Conservation (phyloP, 1,284 basidiomycete genomes). For the Ganoderma leucocontextum region DNA sequence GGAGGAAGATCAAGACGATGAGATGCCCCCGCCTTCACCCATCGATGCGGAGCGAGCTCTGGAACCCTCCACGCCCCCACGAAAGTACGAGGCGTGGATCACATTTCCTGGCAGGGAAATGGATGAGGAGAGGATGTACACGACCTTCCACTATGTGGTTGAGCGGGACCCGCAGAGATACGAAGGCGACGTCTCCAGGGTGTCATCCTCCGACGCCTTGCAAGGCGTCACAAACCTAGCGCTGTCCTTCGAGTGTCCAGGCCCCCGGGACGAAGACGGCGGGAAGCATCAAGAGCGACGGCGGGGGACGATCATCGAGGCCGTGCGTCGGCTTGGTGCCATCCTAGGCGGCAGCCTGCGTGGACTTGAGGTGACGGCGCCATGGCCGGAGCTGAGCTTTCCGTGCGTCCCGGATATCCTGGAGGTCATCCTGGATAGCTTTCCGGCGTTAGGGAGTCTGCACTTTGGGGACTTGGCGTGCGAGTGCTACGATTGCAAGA, state of each 20-base stretch:
- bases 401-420: not conserved
- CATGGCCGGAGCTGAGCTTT: not conserved
- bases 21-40: not conserved
- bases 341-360: not conserved
- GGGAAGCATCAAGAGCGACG: not conserved
- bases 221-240: not conserved
- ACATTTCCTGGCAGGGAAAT: not conserved
- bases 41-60: not conserved
- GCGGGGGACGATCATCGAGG: not conserved
- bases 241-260: not conserved
- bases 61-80: not conserved
- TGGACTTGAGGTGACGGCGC: not conserved
- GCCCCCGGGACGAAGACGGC: not conserved
- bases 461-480: not conserved
- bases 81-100: not conserved
- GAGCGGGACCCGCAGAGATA: not conserved
- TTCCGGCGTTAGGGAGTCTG: not conserved
- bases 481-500: not conserved
- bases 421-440: not conserved
- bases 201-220: not conserved
- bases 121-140: not conserved
- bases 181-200: not conserved
- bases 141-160: not conserved
- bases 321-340: not conserved
- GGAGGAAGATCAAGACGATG: not conserved